Evolutionary conservation across 176 grass and related monocot genomes (phyloP), one percentile per base, ranked within the genome.

Genomic region (Musa beccarii): DNA sequence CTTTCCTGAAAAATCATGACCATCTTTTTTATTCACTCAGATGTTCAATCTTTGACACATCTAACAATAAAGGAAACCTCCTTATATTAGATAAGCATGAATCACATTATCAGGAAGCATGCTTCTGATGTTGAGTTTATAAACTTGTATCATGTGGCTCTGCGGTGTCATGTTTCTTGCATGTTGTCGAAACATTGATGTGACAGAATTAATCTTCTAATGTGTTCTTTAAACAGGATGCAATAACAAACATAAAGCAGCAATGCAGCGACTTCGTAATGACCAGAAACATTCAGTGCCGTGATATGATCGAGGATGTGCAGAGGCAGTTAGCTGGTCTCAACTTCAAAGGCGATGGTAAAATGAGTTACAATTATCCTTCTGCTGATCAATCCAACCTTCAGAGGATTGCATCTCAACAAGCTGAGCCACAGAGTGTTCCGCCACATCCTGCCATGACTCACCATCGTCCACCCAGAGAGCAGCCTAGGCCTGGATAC

Each of bases 281-380:
- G 88, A 99, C 95, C 24, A 81, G 95, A 54, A 93, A 89, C 79
- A 99, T 99, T 74, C 95, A 99, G 62, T 94, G 95, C 74, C 95
- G 86, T 25, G 95, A 99, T 81, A 99, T 94, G 95, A 99, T 92
- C 1, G 91, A 99, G 68, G 95, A 99, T 16, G 91, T 99, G 26
- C 91, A 99, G 81, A 88, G 81, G 65, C 87, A 94, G 81, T 74
- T 99, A 68, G 86, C 95, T 0, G 95, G 95, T 59, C 93, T 99
- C 81, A 99, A 77, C 81, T 99, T 99, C 73, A 89, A 85, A 9
- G 73, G 72, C 59, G 76, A 79, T 56, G 59, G 59, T 10, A 84
- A 79, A 59, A 49, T 51, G 20, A 55, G 72, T 8, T 83, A 83
- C 64, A 87, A 76, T 52, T 83, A 86, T 80, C 84, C 66, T 13